Percentiles rank a stretch among this genome's conserved stretches.
Evolutionary conservation across 1,139 yeast species (phyloP).

Genomic region (Yamadazyma sp.): DNA sequence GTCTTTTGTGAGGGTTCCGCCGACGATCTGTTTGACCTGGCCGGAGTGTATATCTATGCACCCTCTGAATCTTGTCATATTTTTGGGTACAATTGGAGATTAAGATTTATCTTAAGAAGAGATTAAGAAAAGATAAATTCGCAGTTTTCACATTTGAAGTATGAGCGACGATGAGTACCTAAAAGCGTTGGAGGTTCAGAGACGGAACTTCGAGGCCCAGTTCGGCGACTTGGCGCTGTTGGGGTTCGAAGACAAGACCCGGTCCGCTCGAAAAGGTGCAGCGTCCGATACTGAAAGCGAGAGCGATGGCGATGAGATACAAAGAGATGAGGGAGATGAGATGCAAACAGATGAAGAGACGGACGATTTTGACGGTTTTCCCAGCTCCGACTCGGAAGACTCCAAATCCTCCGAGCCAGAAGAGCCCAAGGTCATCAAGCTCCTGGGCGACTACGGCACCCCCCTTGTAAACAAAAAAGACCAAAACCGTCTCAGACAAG

Average conservation of each 20-base stretch:
- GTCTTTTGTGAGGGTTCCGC: constrained; percentile 74
- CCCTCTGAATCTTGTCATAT: constrained; percentile 92
- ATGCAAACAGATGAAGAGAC: too few relatives aligned
- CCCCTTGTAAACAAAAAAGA: constrained; percentile 30
- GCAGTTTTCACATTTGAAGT: background rate
- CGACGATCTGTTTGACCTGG: constrained; percentile 94
- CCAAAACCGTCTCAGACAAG: constrained; percentile 33
- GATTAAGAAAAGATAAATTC: background rate
- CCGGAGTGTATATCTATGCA: constrained; percentile 96
- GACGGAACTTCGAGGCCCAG: constrained; percentile 66
- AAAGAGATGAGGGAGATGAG: too few relatives aligned
- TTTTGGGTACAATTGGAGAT: too few relatives aligned
- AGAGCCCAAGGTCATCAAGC: constrained; percentile 35
- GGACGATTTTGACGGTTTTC: constrained; percentile 9
- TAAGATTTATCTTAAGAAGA: too few relatives aligned
- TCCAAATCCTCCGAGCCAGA: too few relatives aligned
- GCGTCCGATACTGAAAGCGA: constrained; percentile 11
- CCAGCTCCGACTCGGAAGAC: constrained; percentile 7
- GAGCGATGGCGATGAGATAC: constrained; percentile 20
- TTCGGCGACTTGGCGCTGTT: constrained; percentile 61
- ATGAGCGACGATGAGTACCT: constrained; percentile 42
- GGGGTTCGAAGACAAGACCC: constrained; percentile 60
- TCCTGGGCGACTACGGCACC: constrained; percentile 24
- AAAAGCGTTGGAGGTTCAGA: constrained; percentile 52
- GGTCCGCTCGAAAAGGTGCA: constrained; percentile 11